Conservation (phyloP, 2,329 filamentous ascomycete species). For the Aspergillus neoniger region DNA sequence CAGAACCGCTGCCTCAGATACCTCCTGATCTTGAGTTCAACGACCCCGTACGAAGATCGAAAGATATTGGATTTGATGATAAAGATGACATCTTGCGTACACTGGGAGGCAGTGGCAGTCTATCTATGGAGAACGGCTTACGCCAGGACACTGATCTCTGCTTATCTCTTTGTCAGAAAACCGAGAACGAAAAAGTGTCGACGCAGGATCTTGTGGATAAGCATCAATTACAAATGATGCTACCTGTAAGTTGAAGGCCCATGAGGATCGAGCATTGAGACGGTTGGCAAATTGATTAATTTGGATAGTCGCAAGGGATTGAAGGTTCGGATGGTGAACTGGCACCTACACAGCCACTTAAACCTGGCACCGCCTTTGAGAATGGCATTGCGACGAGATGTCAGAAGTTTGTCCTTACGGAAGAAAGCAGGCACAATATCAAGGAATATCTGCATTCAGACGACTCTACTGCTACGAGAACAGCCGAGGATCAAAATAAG, state of each 20-base stretch:
- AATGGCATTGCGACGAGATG: slow-evolving; percentile 1
- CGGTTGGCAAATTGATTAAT: slow-evolving; percentile 9
- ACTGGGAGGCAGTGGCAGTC: neutral
- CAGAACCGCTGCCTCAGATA: slow-evolving; percentile 28
- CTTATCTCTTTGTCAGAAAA: neutral
- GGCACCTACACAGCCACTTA: slow-evolving; percentile 32
- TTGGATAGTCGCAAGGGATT: slow-evolving; percentile 21
- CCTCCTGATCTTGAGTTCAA: slow-evolving; percentile 35
- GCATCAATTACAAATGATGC: slow-evolving; percentile 35
- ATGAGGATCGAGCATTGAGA: neutral
- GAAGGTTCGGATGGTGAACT: slow-evolving; percentile 28
- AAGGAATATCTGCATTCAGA: slow-evolving; percentile 11
- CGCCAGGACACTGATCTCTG: neutral
- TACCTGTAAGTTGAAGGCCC: slow-evolving; percentile 21
- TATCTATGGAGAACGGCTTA: neutral
- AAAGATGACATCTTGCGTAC: slow-evolving; percentile 3
- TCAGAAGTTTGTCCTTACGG: slow-evolving; percentile 19
- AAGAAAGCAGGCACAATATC: slow-evolving; percentile 22
- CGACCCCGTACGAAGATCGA: slow-evolving; percentile 24
- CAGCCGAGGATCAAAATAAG: neutral
- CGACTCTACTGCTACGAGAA: neutral
- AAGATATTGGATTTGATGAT: slow-evolving; percentile 31
- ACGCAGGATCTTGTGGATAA: slow-evolving; percentile 33
- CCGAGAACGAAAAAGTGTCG: slow-evolving; percentile 20
- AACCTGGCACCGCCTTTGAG: slow-evolving; percentile 5